Conservation (phyloP, 257 asterid genomes). For the Plantago elongata region DNA sequence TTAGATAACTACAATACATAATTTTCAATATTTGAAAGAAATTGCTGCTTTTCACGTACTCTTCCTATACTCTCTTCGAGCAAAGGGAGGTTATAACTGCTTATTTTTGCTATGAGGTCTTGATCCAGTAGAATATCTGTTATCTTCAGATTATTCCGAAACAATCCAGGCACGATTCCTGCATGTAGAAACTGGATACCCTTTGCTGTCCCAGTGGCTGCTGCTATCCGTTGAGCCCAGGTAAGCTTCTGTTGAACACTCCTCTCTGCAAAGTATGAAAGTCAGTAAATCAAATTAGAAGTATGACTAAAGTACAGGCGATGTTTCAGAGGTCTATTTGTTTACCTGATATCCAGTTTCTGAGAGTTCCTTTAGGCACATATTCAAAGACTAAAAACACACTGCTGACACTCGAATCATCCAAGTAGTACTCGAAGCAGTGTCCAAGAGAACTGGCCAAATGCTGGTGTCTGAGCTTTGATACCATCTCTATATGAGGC, state of each 20-base stretch:
- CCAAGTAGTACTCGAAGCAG: slow-evolving; percentile 81
- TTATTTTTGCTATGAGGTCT: slow-evolving; percentile 61
- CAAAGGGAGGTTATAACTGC: slow-evolving; percentile 67
- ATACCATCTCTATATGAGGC: slow-evolving; percentile 70
- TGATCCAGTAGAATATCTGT: slow-evolving; percentile 72
- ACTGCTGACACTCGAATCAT: slow-evolving; percentile 80
- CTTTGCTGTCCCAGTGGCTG: slow-evolving; percentile 85
- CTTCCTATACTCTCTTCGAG: slow-evolving; percentile 48
- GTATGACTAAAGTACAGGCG: neutral
- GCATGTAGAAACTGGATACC: slow-evolving; percentile 87
- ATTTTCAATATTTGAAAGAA: slow-evolving; percentile 2
- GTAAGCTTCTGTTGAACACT: slow-evolving; percentile 43
- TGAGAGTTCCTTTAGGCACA: slow-evolving; percentile 72
- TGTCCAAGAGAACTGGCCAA: slow-evolving; percentile 86
- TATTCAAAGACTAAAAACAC: slow-evolving; percentile 74
- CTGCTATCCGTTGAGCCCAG: slow-evolving; percentile 80
- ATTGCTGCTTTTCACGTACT: slow-evolving; percentile 27
- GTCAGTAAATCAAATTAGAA: neutral
- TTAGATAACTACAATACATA: neutral
- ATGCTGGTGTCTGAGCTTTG: slow-evolving; percentile 78
- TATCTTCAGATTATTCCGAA: slow-evolving; percentile 56
- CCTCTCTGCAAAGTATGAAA: slow-evolving; percentile 40
- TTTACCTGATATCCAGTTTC: slow-evolving; percentile 86
- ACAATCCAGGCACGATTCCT: slow-evolving; percentile 74
- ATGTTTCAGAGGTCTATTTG: neutral